A percentile compares a stretch with the other conserved stretches of the same genome.
Conservation (phyloP, 2,329 filamentous ascomycete genomes). For the Arthrinium puccinioides region DNA sequence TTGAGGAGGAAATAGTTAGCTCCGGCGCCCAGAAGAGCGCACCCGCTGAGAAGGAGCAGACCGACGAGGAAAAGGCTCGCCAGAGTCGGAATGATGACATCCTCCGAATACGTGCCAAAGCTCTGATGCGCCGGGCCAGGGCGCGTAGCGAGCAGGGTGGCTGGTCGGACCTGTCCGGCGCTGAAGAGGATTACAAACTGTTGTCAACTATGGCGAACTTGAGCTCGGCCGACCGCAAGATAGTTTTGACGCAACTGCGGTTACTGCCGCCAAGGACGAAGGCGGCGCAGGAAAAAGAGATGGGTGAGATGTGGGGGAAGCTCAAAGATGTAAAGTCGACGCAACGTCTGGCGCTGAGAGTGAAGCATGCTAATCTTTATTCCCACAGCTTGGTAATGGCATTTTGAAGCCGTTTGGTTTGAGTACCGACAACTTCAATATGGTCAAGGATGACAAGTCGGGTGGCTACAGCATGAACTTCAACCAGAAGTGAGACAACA, state of each 20-base stretch:
- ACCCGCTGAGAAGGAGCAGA: slow-evolving; percentile 23
- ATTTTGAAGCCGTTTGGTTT: slow-evolving; percentile 89
- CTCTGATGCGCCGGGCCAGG: slow-evolving; percentile 70
- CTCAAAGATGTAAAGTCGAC: slow-evolving; percentile 60
- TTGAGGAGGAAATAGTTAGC: slow-evolving; percentile 54
- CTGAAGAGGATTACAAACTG: slow-evolving; percentile 70
- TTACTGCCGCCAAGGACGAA: slow-evolving; percentile 63
- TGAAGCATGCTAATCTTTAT: neutral
- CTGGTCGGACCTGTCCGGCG: slow-evolving; percentile 74
- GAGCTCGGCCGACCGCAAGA: slow-evolving; percentile 55
- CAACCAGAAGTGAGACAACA: too few species aligned
- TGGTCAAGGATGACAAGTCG: slow-evolving; percentile 81
- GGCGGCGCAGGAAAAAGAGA: slow-evolving; percentile 76
- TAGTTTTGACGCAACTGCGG: slow-evolving; percentile 59
- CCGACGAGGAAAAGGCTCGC: slow-evolving; percentile 17
- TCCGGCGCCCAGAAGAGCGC: slow-evolving; percentile 46
- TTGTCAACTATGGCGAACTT: slow-evolving; percentile 56
- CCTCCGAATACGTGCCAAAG: slow-evolving; percentile 71
- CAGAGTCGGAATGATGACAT: slow-evolving; percentile 52
- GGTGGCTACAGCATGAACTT: slow-evolving; percentile 97
- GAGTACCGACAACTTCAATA: slow-evolving; percentile 90
- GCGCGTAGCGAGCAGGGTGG: slow-evolving; percentile 64
- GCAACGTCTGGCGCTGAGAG: too few species aligned
- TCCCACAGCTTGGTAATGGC: slow-evolving; percentile 68
- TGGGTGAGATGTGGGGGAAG: slow-evolving; percentile 97